Evolutionary conservation across 2,329 filamentous ascomycete genomes (phyloP).

Genomic region (Phyllosticta citribraziliensis): DNA sequence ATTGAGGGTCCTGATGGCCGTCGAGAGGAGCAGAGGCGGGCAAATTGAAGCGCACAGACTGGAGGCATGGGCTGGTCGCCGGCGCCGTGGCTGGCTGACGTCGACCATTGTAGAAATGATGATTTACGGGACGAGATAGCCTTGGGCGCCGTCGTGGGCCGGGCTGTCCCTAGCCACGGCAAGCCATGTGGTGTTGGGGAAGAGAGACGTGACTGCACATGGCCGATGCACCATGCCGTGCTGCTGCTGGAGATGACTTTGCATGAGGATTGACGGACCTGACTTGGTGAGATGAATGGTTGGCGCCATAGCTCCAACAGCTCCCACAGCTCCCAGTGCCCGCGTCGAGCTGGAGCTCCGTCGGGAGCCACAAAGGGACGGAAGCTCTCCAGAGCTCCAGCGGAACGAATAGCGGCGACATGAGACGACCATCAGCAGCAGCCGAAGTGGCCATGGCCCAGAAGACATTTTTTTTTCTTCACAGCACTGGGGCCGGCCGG

Average conservation of each 20-base stretch:
- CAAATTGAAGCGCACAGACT: background rate
- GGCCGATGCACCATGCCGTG: background rate
- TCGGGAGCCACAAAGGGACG: background rate
- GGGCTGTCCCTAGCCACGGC: background rate
- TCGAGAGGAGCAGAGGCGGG: background rate
- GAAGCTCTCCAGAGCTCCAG: background rate
- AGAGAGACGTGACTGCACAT: background rate
- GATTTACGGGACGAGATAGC: background rate
- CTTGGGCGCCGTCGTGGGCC: background rate
- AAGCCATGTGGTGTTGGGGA: background rate
- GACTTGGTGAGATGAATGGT: background rate
- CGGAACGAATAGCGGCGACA: background rate
- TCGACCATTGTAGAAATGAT: constrained; percentile 5
- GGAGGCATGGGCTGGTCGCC: background rate
- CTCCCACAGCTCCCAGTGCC: background rate
- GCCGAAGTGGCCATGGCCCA: background rate
- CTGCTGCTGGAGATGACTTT: background rate
- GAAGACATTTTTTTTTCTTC: background rate
- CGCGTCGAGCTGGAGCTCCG: background rate
- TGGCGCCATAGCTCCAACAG: constrained; percentile 5
- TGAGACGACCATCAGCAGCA: background rate
- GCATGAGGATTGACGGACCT: too few species aligned
- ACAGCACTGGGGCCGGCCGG: background rate
- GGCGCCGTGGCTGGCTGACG: background rate
- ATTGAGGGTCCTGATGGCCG: background rate